These are phyloP conservation scores for Pyrenula aspistea DNA, from an alignment of 495 filamentous ascomycete genomes.

Conservation along the genomic window DNA sequence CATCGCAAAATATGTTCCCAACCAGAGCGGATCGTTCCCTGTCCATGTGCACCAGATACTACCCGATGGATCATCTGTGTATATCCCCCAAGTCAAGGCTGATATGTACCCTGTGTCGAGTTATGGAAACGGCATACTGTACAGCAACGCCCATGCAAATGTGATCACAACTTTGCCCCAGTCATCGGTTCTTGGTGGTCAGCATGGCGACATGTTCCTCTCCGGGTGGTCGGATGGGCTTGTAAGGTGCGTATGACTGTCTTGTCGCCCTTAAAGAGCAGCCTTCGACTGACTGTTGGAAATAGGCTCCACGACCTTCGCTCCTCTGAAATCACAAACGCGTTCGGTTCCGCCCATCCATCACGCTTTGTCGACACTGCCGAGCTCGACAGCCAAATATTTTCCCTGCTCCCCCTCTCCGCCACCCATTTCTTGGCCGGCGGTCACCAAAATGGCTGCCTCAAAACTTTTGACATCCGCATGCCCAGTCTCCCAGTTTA, in stretches of 20 bases:
- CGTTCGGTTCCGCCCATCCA: slow-evolving; percentile 18
- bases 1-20: slow-evolving; percentile 3
- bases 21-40: neutral
- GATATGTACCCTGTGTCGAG: neutral
- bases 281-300: too few relatives aligned
- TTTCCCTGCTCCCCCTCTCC: slow-evolving; percentile 44
- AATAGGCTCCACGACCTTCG: slow-evolving; percentile 58
- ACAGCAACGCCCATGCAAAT: slow-evolving; percentile 19
- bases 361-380: slow-evolving; percentile 41
- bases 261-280: too few relatives aligned
- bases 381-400: slow-evolving; percentile 39
- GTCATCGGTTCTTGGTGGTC: slow-evolving; percentile 11
- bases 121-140: slow-evolving; percentile 2
- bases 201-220: slow-evolving; percentile 41
- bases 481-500: slow-evolving; percentile 31
- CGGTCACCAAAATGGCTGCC: slow-evolving; percentile 37
- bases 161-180: slow-evolving; percentile 37
- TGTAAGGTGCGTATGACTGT: slow-evolving; percentile 34
- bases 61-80: slow-evolving; percentile 1
- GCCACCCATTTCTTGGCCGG: slow-evolving; percentile 47
- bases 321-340: slow-evolving; percentile 11
- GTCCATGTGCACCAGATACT: slow-evolving; percentile 5
- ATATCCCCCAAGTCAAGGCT: neutral
- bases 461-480: slow-evolving; percentile 58
- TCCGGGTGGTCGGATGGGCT: slow-evolving; percentile 49